phyloP scores from a whole-genome alignment of 257 asterid genomes.

The Orobanche coerulescens region DNA sequence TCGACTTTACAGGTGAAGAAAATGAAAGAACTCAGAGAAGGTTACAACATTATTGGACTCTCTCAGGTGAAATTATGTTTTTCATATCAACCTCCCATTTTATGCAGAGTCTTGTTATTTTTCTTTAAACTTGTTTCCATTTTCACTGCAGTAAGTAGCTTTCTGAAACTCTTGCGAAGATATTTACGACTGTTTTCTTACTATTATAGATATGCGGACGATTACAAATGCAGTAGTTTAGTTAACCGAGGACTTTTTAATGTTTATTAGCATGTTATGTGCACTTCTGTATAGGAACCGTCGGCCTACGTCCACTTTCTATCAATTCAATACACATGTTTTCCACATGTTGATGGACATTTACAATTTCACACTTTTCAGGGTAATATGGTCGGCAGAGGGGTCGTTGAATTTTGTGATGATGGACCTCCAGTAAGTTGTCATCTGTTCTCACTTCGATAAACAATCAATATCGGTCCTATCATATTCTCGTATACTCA shows the following conservation, averaged over 20 bases:
- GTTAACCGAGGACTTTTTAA: too few relatives aligned
- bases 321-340: too few relatives aligned
- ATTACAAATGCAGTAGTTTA: too few relatives aligned
- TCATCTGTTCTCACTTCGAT: slow-evolving; percentile 14
- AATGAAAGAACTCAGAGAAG: slow-evolving; percentile 63
- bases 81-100: not conserved
- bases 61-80: slow-evolving; percentile 53
- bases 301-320: not conserved
- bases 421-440: slow-evolving; percentile 80
- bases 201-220: not conserved
- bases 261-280: too few relatives aligned
- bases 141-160: not conserved
- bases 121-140: not conserved
- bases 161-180: not conserved
- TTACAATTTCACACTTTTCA: slow-evolving; percentile 23
- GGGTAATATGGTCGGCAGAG: slow-evolving; percentile 90
- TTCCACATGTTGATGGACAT: not conserved
- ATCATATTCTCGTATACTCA: not conserved
- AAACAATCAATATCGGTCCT: not conserved
- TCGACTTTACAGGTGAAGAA: slow-evolving; percentile 53
- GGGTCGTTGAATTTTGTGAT: slow-evolving; percentile 71
- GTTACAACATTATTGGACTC: slow-evolving; percentile 68
- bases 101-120: slow-evolving; percentile 1
- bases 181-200: not conserved
- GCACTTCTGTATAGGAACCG: not conserved